Base-by-base conservation (phyloP, 2,329 filamentous ascomycete genomes). In the Aspergillus felis region DNA sequence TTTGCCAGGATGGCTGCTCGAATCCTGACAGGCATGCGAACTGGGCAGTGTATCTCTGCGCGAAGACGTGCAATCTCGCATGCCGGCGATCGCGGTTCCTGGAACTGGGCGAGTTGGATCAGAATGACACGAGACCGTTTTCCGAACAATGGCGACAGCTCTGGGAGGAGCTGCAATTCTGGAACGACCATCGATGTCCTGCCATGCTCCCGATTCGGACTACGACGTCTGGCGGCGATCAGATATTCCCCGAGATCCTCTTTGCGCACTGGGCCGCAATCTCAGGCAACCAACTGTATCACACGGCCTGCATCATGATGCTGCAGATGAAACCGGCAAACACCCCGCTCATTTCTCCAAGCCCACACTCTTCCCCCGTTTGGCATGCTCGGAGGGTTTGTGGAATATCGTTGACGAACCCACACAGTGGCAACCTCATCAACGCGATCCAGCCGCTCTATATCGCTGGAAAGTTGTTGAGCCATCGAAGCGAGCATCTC, bases 381-480 rank as follows among this genome's bases (percentile, higher is more conserved):
- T 84, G 81, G 81, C 82, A 84, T 58, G 81, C 81, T 1, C 77
- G 79, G 53, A 73, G 78, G 24, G 77, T 84, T 27, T 83, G 81
- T 58, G 82, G 81, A 1, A 84, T 84, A 38, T 83, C 81, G 0
- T 64, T 81, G 29, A 79, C 81, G 3, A 84, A 84, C 57, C 79
- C 78, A 4, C 81, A 84, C 57, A 74, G 78, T 28, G 82, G 81
- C 3, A 81, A 79, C 60, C 65, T 83, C 24, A 84, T 81, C 56
- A 84, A 84, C 62, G 80, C 81, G 6, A 82, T 84, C 6, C 82
- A 84, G 59, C 82, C 82, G 0, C 71, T 84, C 1, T 84, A 80
- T 74, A 74, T 84, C 10, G 82, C 82, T 0, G 82, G 82, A 0
- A 76, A 77, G 53, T 68, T 83, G 10, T 70, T 84, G 20, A 83